A percentile compares a stretch with the other conserved stretches of the same genome.
These are phyloP conservation scores for Zygotorulaspora chibaensis DNA, from an alignment of 805 yeast genomes.

Conservation along the genomic window DNA sequence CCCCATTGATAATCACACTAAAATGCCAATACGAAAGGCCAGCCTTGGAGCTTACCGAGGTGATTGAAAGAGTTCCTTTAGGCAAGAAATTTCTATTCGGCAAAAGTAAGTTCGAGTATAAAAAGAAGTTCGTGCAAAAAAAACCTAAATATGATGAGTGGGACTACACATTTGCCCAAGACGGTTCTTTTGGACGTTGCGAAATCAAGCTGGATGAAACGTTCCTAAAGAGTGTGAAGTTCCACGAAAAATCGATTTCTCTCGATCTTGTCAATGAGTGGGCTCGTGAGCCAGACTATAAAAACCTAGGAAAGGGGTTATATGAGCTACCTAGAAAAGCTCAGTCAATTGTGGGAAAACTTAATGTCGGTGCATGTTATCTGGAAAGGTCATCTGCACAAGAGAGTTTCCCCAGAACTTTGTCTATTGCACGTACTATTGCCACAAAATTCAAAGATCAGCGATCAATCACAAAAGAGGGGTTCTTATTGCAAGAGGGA, in stretches of 20 bases:
- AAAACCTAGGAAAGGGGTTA: slow-evolving; percentile 3
- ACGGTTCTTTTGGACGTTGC: slow-evolving; percentile 86
- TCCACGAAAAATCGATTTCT: slow-evolving; percentile 7
- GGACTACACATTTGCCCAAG: slow-evolving; percentile 64
- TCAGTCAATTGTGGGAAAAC: slow-evolving; percentile 61
- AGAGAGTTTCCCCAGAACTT: slow-evolving; percentile 69
- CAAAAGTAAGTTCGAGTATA: slow-evolving; percentile 36
- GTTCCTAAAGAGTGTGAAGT: slow-evolving; percentile 16
- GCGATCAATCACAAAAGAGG: slow-evolving; percentile 45
- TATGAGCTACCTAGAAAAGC: slow-evolving; percentile 30
- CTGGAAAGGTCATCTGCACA: slow-evolving; percentile 56
- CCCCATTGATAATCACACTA: slow-evolving; percentile 67
- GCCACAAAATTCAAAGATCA: slow-evolving; percentile 38
- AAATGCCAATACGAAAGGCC: slow-evolving; percentile 54
- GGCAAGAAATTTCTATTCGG: slow-evolving; percentile 30
- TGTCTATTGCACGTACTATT: slow-evolving; percentile 48
- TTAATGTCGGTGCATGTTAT: slow-evolving; percentile 64
- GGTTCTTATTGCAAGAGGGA: slow-evolving; percentile 82
- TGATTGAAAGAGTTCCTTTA: slow-evolving; percentile 51
- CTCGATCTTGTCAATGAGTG: slow-evolving; percentile 60
- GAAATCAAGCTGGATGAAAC: slow-evolving; percentile 43
- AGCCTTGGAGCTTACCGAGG: slow-evolving; percentile 47
- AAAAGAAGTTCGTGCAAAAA: slow-evolving; percentile 47
- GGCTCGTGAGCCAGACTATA: slow-evolving; percentile 38
- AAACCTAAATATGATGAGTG: slow-evolving; percentile 52